Evolutionary conservation across 163 green algal species (phyloP).

Genomic region (Chlamydomonas reinhardtii): DNA sequence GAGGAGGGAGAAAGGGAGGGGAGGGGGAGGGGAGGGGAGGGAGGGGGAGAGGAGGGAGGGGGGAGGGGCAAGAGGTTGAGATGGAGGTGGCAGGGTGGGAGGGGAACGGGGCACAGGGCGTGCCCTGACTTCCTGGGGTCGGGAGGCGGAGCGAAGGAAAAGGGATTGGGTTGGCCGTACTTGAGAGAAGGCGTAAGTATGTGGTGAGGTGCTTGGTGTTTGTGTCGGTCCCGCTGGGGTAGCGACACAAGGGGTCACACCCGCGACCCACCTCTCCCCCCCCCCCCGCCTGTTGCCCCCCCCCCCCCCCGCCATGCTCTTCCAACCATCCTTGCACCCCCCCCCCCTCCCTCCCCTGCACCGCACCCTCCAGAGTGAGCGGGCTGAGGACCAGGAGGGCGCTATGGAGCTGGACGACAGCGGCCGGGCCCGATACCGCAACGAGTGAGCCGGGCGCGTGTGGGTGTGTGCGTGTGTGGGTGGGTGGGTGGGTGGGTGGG

Average conservation of each 20-base stretch:
- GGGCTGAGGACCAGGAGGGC: conserved; percentile 21
- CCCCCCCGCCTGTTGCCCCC: too few species aligned
- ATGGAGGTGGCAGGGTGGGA: neutral
- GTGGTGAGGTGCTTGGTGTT: too few species aligned
- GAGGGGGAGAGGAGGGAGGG: neutral
- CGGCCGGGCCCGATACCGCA: conserved; percentile 11
- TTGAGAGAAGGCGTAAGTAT: too few species aligned
- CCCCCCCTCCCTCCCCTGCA: neutral
- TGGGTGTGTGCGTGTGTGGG: too few species aligned
- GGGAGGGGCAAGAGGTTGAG: neutral
- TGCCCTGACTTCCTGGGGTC: too few species aligned
- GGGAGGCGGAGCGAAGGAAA: neutral
- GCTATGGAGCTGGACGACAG: conserved; percentile 15
- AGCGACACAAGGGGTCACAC: too few species aligned
- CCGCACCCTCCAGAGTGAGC: conserved; percentile 11
- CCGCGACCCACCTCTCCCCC: too few species aligned
- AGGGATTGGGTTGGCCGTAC: too few species aligned
- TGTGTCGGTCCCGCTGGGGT: too few species aligned
- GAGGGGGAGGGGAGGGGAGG: neutral
- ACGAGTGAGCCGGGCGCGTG: neutral
- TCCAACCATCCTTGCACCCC: neutral
- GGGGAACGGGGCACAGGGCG: too few species aligned
- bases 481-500: too few species aligned
- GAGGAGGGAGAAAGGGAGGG: neutral
- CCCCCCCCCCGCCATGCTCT: too few species aligned